phyloP scores from a whole-genome alignment of 2,329 filamentous ascomycete species.

The Phoma herbarum region DNA sequence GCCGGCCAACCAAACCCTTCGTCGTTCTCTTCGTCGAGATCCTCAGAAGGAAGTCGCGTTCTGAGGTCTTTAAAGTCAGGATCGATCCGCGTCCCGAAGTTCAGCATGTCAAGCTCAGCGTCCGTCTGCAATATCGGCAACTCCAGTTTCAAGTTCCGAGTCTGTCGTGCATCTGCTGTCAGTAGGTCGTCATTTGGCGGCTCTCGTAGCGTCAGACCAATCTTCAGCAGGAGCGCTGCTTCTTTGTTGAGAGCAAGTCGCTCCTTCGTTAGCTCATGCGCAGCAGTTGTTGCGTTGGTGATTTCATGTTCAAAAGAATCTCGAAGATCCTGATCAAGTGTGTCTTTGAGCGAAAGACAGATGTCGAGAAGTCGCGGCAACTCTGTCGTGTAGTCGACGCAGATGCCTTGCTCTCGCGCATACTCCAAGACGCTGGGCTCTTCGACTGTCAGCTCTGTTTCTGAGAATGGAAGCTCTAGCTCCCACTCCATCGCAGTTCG shows the following conservation, averaged over 20 bases:
- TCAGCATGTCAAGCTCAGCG: conserved; percentile 55
- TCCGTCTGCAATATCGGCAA: conserved; percentile 58
- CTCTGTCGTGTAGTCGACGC: conserved; percentile 47
- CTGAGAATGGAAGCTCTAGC: conserved; percentile 22
- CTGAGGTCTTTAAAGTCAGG: conserved; percentile 42
- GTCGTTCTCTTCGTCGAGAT: conserved; percentile 52
- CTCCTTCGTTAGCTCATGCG: conserved; percentile 35
- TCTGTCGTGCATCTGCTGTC: conserved; percentile 19
- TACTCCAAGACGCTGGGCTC: conserved; percentile 58
- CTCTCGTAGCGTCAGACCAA: conserved; percentile 22
- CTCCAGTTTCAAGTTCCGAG: conserved; percentile 54
- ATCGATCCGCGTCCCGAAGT: conserved; percentile 43
- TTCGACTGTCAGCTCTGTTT: neutral
- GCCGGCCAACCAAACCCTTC: conserved; percentile 55
- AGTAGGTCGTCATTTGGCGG: neutral
- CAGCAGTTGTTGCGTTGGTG: conserved; percentile 20
- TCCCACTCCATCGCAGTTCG: conserved; percentile 30
- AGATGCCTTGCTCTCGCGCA: conserved; percentile 57
- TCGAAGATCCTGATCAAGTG: conserved; percentile 30
- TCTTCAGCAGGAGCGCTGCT: conserved; percentile 40
- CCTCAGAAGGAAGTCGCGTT: conserved; percentile 45
- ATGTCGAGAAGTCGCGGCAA: conserved; percentile 32
- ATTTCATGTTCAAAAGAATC: conserved; percentile 28
- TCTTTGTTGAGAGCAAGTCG: conserved; percentile 42
- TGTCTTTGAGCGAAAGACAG: conserved; percentile 17